Evolutionary conservation across 257 asterid species (phyloP), one percentile per base, ranked within the genome.

Genomic region (Phtheirospermum japonicum): DNA sequence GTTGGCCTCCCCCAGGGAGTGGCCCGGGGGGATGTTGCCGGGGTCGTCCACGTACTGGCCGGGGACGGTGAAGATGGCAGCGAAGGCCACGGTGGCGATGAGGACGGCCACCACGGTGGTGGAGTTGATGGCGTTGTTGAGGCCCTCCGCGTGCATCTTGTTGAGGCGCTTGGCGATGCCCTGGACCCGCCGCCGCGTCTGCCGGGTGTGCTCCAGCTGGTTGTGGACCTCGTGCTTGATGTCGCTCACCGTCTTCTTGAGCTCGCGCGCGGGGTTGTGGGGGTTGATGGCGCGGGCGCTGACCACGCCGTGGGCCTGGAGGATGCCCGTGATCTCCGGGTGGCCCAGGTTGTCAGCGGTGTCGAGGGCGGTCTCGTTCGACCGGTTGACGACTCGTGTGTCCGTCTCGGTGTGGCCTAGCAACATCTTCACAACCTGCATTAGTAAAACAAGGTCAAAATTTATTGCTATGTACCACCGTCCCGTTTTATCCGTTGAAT

Each of bases 171-270:
- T 79, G 51, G 80, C 83, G 42, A 82, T 82, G 14, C 82, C 79
- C 32, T 82, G 88, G 20, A 82, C 80, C 0, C 79, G 88, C 57
- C 68, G 63, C 23, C 83, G 55, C 0, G 88, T 82, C 56, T 79
- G 88, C 0, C 84, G 73, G 2, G 85, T 76, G 77, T 82, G 85
- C 51, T 82, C 84, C 1, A 82, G 39, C 57, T 82, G 88, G 65
- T 81, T 11, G 73, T 78, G 84, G 43, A 79, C 88, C 46, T 77
- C 88, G 53, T 79, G 88, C 71, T 82, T 82, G 53, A 82, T 79
- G 75, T 77, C 88, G 67, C 85, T 79, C 33, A 79, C 80, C 0
- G 82, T 79, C 57, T 73, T 75, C 43, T 82, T 82, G 20, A 82
- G 69, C 55, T 82, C 82, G 0, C 77, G 40, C 4, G 72, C 80